A percentile compares a stretch with the other conserved stretches of the same genome.
These are phyloP conservation scores for Peronospora destructor DNA, from an alignment of 352 stramenopile genomes.

Conservation along the genomic window DNA sequence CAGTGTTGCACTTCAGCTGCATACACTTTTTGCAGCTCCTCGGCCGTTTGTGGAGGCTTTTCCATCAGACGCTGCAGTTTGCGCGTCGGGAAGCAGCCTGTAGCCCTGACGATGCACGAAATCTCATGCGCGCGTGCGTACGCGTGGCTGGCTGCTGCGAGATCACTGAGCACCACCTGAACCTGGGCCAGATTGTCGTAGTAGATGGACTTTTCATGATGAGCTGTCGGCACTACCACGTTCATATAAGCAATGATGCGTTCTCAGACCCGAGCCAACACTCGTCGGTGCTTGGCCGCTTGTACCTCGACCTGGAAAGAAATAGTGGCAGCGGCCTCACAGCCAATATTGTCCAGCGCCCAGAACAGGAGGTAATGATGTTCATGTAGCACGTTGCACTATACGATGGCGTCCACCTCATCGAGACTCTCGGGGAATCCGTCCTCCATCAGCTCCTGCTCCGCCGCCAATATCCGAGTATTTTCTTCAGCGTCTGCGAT, in stretches of 20 bases:
- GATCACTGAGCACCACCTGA: conserved; percentile 52
- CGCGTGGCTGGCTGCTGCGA: conserved; percentile 38
- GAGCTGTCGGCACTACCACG: conserved; percentile 48
- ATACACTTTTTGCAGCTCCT: conserved; percentile 60
- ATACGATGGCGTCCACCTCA: conserved; percentile 45
- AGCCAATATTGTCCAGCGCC: conserved; percentile 64
- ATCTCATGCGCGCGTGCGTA: conserved; percentile 54
- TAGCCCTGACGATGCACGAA: conserved; percentile 52
- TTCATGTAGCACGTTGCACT: conserved; percentile 44
- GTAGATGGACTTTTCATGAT: conserved; percentile 82
- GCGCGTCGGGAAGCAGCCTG: conserved; percentile 50
- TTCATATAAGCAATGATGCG: conserved; percentile 69
- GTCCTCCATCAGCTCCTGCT: conserved; percentile 50
- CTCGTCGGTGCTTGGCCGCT: conserved; percentile 21
- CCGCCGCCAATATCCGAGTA: conserved; percentile 32
- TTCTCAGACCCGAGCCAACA: conserved; percentile 49
- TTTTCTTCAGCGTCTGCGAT: conserved; percentile 28
- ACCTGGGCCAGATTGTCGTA: conserved; percentile 82
- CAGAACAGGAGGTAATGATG: conserved; percentile 75
- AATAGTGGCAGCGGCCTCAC: conserved; percentile 37
- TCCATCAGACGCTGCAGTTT: conserved; percentile 56
- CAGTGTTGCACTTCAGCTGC: conserved; percentile 37
- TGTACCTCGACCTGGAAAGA: conserved; percentile 31
- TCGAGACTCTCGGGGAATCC: conserved; percentile 57
- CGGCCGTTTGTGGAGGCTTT: conserved; percentile 48